Base-by-base conservation (phyloP, 306 rosid genomes). In the Castanea crenata region DNA sequence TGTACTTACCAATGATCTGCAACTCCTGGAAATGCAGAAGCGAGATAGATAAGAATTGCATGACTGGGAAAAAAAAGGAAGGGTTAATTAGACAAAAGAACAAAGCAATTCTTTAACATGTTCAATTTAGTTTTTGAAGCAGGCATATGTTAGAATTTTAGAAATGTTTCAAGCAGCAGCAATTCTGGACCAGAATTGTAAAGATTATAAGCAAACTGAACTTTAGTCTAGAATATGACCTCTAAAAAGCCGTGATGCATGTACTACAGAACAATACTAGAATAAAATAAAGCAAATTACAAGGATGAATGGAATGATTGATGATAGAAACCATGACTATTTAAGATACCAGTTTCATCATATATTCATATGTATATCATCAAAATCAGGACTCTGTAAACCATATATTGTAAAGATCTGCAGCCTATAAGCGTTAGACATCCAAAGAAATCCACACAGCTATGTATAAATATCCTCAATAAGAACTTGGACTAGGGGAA, bases 11-110 rank as follows among this genome's bases (percentile, higher is more conserved):
- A 94, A 76, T 92, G 92, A 71, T 94, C 92, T 55, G 92, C 78
- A 59, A 90, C 85, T 72, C 98, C 98, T 9, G 98, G 97, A 84
- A 92, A 94, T 21, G 91, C 92, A 78, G 88, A 84, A 81, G 93
- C 84, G 27, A 94, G 88, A 78, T 92, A 94, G 80, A 86, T 80
- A 68, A 92, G 94, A 87, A 94, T 89, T 55, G 98, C 96, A 82
- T 94, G 98, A 76, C 97, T 94, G 93, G 85, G 78, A 75, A 65
- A 23, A 76, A 71, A 87, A 78, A 74, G 35, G 19, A 71, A 80
- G 21, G 12, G 55, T 61, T 61, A 25, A 31, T 6, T 5, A 49
- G 69, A 59, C 29, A 69, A 64, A 11, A 6, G n/a, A 35, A 67
- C 1, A 15, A n/a, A 34, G 6, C 52, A 59, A 4, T 10, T 73